phyloP scores from a whole-genome alignment of 1,139 yeast genomes.

The Taiozyma sp. region DNA sequence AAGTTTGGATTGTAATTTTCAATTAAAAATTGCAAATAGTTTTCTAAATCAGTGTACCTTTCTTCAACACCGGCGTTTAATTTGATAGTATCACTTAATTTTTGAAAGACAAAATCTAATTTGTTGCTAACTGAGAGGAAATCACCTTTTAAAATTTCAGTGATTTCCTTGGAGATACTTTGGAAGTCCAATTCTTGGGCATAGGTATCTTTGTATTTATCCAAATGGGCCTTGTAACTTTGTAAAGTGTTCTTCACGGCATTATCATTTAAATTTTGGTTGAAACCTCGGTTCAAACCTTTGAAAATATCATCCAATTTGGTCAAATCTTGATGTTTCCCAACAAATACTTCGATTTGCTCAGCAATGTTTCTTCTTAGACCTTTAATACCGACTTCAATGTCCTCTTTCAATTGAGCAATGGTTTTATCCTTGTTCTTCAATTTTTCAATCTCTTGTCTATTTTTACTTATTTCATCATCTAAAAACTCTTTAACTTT shows the following conservation, averaged over 20 bases:
- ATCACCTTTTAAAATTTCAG: background rate
- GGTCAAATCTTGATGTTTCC: conserved; percentile 20
- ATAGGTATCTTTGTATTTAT: conserved; percentile 4
- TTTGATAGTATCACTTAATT: conserved; percentile 3
- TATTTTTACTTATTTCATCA: conserved; percentile 14
- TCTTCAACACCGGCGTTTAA: conserved; percentile 1
- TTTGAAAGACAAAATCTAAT: conserved; percentile 1
- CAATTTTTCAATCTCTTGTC: conserved; percentile 11
- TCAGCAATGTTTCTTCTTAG: conserved; percentile 14
- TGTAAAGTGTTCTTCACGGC: conserved; percentile 31
- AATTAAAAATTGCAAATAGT: conserved; percentile 41
- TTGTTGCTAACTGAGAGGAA: background rate
- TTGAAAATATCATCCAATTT: conserved; percentile 24
- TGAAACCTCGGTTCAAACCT: conserved; percentile 26
- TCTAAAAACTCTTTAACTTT: conserved; percentile 12
- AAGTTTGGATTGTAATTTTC: conserved; percentile 80
- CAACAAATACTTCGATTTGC: conserved; percentile 20
- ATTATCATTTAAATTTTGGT: conserved; percentile 30
- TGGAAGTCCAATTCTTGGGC: conserved; percentile 5
- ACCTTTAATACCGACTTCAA: conserved; percentile 15
- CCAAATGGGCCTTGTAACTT: conserved; percentile 14
- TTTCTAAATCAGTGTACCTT: conserved; percentile 34
- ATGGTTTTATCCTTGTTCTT: conserved; percentile 16
- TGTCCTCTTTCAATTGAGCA: conserved; percentile 12
- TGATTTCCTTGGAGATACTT: background rate